Percentiles rank a stretch among this genome's conserved stretches.
phyloP scores from a whole-genome alignment of 2,329 filamentous ascomycete species.

The Calonectria pseudoreteaudii region DNA sequence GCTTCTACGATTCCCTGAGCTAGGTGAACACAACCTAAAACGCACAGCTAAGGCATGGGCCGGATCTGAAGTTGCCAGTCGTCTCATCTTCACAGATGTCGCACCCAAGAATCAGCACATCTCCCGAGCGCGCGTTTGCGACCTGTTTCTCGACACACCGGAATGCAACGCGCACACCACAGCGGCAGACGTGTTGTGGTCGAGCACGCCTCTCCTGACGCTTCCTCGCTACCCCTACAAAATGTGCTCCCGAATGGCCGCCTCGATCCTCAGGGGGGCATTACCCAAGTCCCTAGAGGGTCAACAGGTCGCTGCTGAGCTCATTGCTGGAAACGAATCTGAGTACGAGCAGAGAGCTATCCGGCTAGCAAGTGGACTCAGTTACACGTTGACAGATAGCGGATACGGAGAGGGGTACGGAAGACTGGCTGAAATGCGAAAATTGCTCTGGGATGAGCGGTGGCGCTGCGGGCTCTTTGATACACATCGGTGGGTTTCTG shows the following conservation, averaged over 20 bases:
- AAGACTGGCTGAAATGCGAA: constrained; percentile 81
- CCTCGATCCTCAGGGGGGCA: constrained; percentile 91
- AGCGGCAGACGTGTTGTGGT: constrained; percentile 96
- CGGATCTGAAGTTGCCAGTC: constrained; percentile 83
- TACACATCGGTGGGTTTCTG: constrained; percentile 88
- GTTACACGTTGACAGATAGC: constrained; percentile 62
- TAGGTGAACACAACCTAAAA: constrained; percentile 87
- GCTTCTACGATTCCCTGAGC: constrained; percentile 95
- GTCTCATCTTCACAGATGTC: constrained; percentile 95
- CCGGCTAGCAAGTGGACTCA: constrained; percentile 71
- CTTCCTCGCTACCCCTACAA: constrained; percentile 94
- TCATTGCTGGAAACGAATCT: constrained; percentile 82
- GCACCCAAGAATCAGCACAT: constrained; percentile 96
- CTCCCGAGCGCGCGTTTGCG: constrained; percentile 88
- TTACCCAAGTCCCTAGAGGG: constrained; percentile 80
- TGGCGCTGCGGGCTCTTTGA: constrained; percentile 92
- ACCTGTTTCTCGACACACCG: constrained; percentile 95
- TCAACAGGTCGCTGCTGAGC: constrained; percentile 73
- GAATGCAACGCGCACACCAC: constrained; percentile 99
- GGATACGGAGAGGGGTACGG: constrained; percentile 70
- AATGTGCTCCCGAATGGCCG: constrained; percentile 99
- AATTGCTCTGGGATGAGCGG: constrained; percentile 83
- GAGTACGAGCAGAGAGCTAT: constrained; percentile 87
- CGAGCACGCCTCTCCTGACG: constrained; percentile 91
- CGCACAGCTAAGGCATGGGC: constrained; percentile 87